A percentile compares a stretch with the other conserved stretches of the same genome.
Evolutionary conservation across 2,329 filamentous ascomycete species (phyloP).

Genomic region (Xylaria sp.): DNA sequence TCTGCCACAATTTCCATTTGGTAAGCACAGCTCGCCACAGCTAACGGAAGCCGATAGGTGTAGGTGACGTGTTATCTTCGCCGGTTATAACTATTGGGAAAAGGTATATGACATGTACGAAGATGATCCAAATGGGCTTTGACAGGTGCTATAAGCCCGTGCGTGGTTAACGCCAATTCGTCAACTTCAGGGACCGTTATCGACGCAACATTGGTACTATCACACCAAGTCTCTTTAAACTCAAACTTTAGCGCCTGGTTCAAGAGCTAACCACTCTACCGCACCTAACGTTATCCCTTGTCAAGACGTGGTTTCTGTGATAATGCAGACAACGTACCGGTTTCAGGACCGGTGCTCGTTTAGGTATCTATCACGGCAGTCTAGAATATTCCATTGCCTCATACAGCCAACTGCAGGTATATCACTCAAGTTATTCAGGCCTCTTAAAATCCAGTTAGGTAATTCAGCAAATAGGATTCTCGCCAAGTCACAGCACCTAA

Average conservation of each 20-base stretch:
- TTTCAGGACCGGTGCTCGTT: background rate
- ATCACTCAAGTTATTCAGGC: conserved; percentile 3
- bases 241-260: background rate
- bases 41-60: conserved; percentile 1
- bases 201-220: background rate
- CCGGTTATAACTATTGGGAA: background rate
- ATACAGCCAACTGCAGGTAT: conserved; percentile 13
- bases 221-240: background rate
- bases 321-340: background rate
- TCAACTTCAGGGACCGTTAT: conserved; percentile 1
- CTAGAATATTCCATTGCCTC: conserved; percentile 5
- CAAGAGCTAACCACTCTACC: background rate
- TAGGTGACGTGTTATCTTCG: conserved; percentile 14
- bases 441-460: background rate
- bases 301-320: background rate
- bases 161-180: conserved; percentile 20
- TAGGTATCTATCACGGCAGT: background rate
- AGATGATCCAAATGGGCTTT: background rate
- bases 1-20: conserved; percentile 8
- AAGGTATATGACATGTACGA: background rate
- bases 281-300: background rate
- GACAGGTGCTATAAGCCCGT: conserved; percentile 10
- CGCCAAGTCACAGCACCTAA: conserved; percentile 19
- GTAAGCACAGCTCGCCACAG: background rate
- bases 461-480: conserved; percentile 15